phyloP scores from a whole-genome alignment of 2,329 filamentous ascomycete species.

The Phoma sp. region DNA sequence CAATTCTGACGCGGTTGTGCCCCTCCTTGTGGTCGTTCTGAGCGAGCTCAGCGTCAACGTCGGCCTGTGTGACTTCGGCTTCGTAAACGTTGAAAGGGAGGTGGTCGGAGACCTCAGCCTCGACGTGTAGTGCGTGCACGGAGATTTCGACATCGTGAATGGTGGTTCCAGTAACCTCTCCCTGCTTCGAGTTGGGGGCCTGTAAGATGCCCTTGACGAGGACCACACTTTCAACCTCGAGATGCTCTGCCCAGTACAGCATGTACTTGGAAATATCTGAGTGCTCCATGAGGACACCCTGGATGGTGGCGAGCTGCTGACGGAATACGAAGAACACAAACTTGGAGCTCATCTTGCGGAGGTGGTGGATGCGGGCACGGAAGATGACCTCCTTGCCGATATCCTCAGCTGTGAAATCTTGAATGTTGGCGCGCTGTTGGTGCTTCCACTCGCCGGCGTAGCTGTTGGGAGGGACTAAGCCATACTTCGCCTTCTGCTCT shows the following conservation, averaged over 20 bases:
- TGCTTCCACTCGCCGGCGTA: constrained; percentile 60
- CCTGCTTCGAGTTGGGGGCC: constrained; percentile 67
- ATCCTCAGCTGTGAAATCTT: constrained; percentile 58
- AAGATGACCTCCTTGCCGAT: constrained; percentile 69
- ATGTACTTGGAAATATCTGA: constrained; percentile 73
- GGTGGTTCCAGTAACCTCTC: constrained; percentile 76
- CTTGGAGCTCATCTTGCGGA: constrained; percentile 80
- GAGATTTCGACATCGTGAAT: constrained; percentile 79
- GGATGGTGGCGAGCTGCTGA: constrained; percentile 81
- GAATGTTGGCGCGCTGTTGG: constrained; percentile 57
- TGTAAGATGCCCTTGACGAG: constrained; percentile 77
- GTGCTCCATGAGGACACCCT: constrained; percentile 75
- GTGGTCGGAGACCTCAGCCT: constrained; percentile 65
- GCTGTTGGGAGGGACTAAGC: constrained; percentile 63
- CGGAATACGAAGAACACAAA: constrained; percentile 87
- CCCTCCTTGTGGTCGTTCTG: constrained; percentile 63
- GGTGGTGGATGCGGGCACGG: constrained; percentile 76
- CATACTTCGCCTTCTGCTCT: constrained; percentile 66
- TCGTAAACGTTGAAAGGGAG: constrained; percentile 75
- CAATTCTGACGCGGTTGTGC: constrained; percentile 65
- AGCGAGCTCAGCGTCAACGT: constrained; percentile 58
- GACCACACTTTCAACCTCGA: constrained; percentile 79
- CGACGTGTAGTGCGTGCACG: constrained; percentile 69
- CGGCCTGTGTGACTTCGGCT: constrained; percentile 66
- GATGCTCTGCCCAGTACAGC: constrained; percentile 85